phyloP scores from a whole-genome alignment of 2,329 filamentous ascomycete species.

The Ophiosphaerella narmari region DNA sequence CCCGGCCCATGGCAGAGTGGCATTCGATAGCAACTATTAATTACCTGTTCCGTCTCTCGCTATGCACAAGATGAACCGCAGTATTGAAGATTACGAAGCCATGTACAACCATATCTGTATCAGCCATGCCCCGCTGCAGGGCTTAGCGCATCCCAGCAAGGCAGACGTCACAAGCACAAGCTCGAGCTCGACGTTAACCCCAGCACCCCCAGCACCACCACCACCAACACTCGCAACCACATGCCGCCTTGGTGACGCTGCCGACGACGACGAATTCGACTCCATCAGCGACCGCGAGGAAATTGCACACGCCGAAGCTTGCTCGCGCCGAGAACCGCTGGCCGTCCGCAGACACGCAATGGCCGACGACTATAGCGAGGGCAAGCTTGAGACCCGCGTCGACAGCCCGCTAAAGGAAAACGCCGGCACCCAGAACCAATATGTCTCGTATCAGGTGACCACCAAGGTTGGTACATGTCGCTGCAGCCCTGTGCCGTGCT shows the following conservation, averaged over 20 bases:
- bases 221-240: constrained; percentile 4
- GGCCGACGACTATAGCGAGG: constrained; percentile 55
- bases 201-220: constrained; percentile 3
- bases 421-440: constrained; percentile 94
- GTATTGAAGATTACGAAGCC: constrained; percentile 4
- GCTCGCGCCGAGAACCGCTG: constrained; percentile 5
- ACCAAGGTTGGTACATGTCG: constrained; percentile 67
- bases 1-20: constrained; percentile 4
- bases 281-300: constrained; percentile 13
- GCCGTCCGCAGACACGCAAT: constrained; percentile 29
- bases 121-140: background rate
- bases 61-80: background rate
- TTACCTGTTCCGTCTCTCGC: background rate
- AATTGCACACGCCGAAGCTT: constrained; percentile 9
- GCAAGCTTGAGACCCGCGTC: constrained; percentile 82
- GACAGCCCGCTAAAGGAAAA: constrained; percentile 89
- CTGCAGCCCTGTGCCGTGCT: constrained; percentile 1
- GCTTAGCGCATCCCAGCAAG: constrained; percentile 1
- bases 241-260: constrained; percentile 7
- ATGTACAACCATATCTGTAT: constrained; percentile 10
- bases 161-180: constrained; percentile 6
- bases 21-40: constrained; percentile 10
- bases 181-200: constrained; percentile 12
- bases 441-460: constrained; percentile 92
- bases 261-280: constrained; percentile 21